These are phyloP conservation scores for Xylaria sp. DNA, from an alignment of 2,329 filamentous ascomycete species.

Conservation along the genomic window DNA sequence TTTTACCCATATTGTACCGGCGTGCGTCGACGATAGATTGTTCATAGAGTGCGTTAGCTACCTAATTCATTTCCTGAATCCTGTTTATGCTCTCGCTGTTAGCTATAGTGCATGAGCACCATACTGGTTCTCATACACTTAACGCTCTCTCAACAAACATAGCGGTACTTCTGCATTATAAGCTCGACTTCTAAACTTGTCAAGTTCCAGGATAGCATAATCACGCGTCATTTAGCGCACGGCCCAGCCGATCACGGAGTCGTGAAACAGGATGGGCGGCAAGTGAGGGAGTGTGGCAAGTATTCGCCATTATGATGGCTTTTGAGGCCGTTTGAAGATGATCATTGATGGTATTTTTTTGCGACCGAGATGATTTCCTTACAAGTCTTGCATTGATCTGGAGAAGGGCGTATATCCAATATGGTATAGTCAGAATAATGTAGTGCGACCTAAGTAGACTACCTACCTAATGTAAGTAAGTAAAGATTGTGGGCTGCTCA, in stretches of 20 bases:
- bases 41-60: neutral
- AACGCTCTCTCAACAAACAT: neutral
- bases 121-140: neutral
- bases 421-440: too few relatives aligned
- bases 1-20: neutral
- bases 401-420: neutral
- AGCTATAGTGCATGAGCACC: too few relatives aligned
- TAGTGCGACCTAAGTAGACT: too few relatives aligned
- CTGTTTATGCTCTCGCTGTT: neutral
- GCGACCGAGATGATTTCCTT: neutral
- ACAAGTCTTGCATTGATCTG: neutral
- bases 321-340: neutral
- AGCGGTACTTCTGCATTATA: too few relatives aligned
- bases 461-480: too few relatives aligned
- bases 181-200: constrained; percentile 17
- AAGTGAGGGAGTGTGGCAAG: neutral
- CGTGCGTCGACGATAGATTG: neutral
- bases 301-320: neutral
- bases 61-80: neutral
- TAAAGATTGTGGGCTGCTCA: too few relatives aligned
- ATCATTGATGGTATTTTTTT: neutral
- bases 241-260: constrained; percentile 16
- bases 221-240: neutral
- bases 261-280: constrained; percentile 13
- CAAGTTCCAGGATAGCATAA: constrained; percentile 12